phyloP scores from a whole-genome alignment of 2,329 filamentous ascomycete species.

The Clonostachys rhizophaga region DNA sequence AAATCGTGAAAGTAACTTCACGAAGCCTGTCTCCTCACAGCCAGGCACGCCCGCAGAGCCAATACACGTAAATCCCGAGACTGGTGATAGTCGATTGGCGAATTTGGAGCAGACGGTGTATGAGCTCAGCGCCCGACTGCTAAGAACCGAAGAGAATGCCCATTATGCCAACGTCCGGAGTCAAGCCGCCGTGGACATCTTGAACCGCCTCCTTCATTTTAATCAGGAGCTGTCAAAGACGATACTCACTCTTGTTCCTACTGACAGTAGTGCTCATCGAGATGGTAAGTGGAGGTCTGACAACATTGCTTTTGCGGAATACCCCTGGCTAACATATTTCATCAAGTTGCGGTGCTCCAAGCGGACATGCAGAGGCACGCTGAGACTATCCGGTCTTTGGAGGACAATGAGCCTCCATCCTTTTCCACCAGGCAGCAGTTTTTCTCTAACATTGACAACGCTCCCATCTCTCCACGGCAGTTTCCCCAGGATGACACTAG shows the following conservation, averaged over 20 bases:
- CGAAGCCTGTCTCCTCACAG: conserved; percentile 72
- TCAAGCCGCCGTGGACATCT: conserved; percentile 75
- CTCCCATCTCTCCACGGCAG: conserved; percentile 84
- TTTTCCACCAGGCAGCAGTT: conserved; percentile 59
- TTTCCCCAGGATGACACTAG: conserved; percentile 82
- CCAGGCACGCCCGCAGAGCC: conserved; percentile 82
- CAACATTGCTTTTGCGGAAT: conserved; percentile 27
- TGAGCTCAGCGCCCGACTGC: conserved; percentile 71
- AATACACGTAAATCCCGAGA: conserved; percentile 63
- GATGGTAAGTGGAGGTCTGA: conserved; percentile 59
- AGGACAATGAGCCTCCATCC: conserved; percentile 61
- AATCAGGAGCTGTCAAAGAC: conserved; percentile 80
- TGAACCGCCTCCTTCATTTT: conserved; percentile 67
- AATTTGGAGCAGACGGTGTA: conserved; percentile 78
- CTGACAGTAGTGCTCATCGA: conserved; percentile 72
- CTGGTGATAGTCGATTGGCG: conserved; percentile 68
- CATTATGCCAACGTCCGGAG: conserved; percentile 77
- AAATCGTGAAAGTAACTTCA: conserved; percentile 80
- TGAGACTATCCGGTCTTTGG: conserved; percentile 50
- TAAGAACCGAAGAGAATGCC: conserved; percentile 79
- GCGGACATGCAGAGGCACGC: conserved; percentile 56
- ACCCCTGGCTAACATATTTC: conserved; percentile 25
- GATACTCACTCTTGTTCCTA: conserved; percentile 68
- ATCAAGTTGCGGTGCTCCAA: conserved; percentile 49
- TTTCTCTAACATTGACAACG: conserved; percentile 64